Evolutionary conservation across 352 stramenopile genomes (phyloP), one percentile per base, ranked within the genome.

Genomic region (Stephanocyclus meneghinianus): DNA sequence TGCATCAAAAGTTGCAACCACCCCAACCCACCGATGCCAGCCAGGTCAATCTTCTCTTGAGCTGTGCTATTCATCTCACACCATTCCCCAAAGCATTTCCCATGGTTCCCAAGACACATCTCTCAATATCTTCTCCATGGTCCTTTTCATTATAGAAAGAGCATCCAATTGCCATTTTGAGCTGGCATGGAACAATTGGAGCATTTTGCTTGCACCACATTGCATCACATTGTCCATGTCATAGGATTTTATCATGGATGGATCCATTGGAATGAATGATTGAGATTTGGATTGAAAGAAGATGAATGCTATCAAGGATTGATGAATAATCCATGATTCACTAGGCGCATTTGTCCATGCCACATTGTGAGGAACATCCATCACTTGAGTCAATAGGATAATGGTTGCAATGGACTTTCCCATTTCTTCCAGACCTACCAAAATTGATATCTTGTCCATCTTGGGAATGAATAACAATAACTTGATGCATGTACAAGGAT

Each of bases 101-200:
- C 67, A 37, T 30, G 40, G 53, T 42, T 74, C 67, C 67, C 67
- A 74, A 10, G 67, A 74, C 8, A 74, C 67, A 44, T 67, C 67
- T 16, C 51, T 56, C 56, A 67, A 66, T 8, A 74, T 53, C 18
- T 29, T 18, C 18, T 60, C 51, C 51, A 60, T 60, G 35, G 10
- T 13, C 13, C 26, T 53, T 45, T 59, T 67, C 45, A 15, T 48
- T 30, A 44, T 35, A 11, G 57, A 59, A 30, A 75, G 37, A 13
- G 37, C 18, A 44, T 86, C 60, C 66, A 88, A 66, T 62, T 90
- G 71, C 42, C 84, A 67, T 55, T 81, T 74, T 5, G 74, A 87
- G 35, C 76, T 78, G 29, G 71, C 71, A 66, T 91, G 85, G 67
- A 91, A 91, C 6, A 88, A 18, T 5, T 83, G 80, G 16, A 91